Evolutionary conservation across 2,329 filamentous ascomycete species (phyloP).

Genomic region (Stemphylium lycopersici): DNA sequence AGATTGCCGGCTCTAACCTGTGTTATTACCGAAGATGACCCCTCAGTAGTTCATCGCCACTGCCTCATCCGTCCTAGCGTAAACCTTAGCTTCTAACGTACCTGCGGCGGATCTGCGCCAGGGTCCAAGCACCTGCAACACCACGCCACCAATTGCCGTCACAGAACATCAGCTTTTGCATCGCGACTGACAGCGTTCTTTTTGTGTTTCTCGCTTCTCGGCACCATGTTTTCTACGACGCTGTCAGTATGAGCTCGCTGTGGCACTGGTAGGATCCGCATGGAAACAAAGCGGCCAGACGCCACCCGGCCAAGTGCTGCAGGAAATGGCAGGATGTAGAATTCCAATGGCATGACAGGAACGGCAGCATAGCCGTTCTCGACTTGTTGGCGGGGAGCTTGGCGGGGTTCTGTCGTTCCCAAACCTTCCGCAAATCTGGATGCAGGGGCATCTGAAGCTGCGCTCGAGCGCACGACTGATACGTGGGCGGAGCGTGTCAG

Average conservation of each 20-base stretch:
- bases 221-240: constrained; percentile 21
- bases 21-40: neutral
- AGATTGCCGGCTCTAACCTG: neutral
- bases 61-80: constrained; percentile 15
- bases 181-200: constrained; percentile 10
- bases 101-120: constrained; percentile 26
- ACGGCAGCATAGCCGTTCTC: constrained; percentile 9
- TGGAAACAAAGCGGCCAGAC: constrained; percentile 14
- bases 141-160: constrained; percentile 17
- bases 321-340: neutral
- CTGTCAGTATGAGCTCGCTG: constrained; percentile 16
- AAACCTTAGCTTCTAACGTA: constrained; percentile 23
- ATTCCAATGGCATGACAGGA: constrained; percentile 6
- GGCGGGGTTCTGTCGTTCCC: constrained; percentile 30
- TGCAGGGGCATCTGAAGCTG: constrained; percentile 27
- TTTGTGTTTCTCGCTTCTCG: constrained; percentile 13
- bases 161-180: constrained; percentile 8
- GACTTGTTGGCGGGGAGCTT: constrained; percentile 27
- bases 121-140: constrained; percentile 28
- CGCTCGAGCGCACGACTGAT: constrained; percentile 24
- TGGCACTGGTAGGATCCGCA: constrained; percentile 14
- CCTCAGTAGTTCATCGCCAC: constrained; percentile 16
- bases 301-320: constrained; percentile 14
- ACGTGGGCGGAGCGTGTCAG: constrained; percentile 25
- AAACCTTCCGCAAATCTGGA: constrained; percentile 17